A percentile compares a stretch with the other conserved stretches of the same genome.
Evolutionary conservation across 1,139 yeast genomes (phyloP).

Genomic region (Yamadazyma sp.): DNA sequence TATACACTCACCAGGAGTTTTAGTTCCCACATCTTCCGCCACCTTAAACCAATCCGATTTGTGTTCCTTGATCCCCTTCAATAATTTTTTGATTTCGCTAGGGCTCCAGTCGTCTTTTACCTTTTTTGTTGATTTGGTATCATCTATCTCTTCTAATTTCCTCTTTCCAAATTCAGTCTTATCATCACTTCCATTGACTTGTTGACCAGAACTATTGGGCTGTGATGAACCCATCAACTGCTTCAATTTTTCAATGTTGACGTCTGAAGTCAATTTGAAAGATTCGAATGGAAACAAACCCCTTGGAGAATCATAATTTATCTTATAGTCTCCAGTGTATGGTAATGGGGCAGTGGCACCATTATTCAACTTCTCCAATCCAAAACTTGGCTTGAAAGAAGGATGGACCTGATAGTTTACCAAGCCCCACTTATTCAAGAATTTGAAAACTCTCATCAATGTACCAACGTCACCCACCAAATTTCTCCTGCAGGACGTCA

Average conservation of each 20-base stretch:
- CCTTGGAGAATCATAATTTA: constrained; percentile 85
- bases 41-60: constrained; percentile 76
- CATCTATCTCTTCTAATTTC: constrained; percentile 2
- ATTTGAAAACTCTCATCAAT: constrained; percentile 83
- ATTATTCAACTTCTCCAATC: constrained; percentile 57
- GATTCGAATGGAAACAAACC: constrained; percentile 94
- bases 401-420: constrained; percentile 90
- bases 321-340: constrained; percentile 65
- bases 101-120: constrained; percentile 64
- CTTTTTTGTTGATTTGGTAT: constrained; percentile 24
- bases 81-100: constrained; percentile 56
- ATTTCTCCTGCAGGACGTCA: constrained; percentile 92
- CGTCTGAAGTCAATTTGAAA: constrained; percentile 56
- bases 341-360: constrained; percentile 53
- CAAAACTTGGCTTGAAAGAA: constrained; percentile 61
- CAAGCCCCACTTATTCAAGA: constrained; percentile 93
- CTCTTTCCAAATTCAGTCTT: constrained; percentile 3
- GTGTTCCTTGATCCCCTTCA: constrained; percentile 60
- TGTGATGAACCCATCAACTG: constrained; percentile 34
- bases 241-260: constrained; percentile 58
- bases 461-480: constrained; percentile 96
- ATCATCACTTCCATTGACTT: constrained; percentile 1
- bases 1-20: constrained; percentile 80
- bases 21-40: constrained; percentile 58
- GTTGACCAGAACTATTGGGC: not conserved